Evolutionary conservation across 148 eudicot genomes (phyloP), one percentile per base, ranked within the genome.

Genomic region (Fagopyrum tataricum): DNA sequence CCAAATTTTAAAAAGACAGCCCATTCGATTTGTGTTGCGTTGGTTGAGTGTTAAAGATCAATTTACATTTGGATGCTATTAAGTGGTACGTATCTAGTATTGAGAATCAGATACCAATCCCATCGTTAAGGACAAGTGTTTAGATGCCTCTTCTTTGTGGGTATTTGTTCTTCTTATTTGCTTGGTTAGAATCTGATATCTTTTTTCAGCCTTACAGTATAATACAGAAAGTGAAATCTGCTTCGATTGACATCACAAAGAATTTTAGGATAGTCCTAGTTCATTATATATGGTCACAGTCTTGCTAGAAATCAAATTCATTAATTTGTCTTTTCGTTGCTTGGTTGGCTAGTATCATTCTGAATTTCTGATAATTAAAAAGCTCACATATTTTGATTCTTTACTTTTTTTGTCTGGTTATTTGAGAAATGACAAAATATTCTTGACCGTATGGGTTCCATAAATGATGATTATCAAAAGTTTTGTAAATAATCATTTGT

Each of bases 61-160:
- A 7, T 46, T 13, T 46, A 46, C 10, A 46, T 11, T 46, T 46
- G 49, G 49, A 46, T 31, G 1, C 37, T 9, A 46, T 46, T 46
- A 7, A 46, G 49, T 46, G 49, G 12, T 46, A 31, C 37, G 37
- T 31, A 31, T 2, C 37, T 31, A 31, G 37, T 2, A 31, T 31
- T 31, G 37, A n/a, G 72, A 70, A 70, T 70, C 72, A 18, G 72
- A 70, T 70, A 70, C 72, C 72, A 18, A 7, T 46, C 20, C 49
- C 51, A 46, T 23, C 72, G 52, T 70, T 20, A 21, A 20, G 49
- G 72, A 42, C 18, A 42, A 70, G 72, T 58, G 37, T 43, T 23
- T 44, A 44, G 52, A 70, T n/a, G 12, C 72, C 49, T 70, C 44
- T 44, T 44, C 10, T 70, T 46, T 70, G 72, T 64, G 69, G 69